These are phyloP conservation scores for Cercophora scortea DNA, from an alignment of 495 filamentous ascomycete species.

Conservation along the genomic window DNA sequence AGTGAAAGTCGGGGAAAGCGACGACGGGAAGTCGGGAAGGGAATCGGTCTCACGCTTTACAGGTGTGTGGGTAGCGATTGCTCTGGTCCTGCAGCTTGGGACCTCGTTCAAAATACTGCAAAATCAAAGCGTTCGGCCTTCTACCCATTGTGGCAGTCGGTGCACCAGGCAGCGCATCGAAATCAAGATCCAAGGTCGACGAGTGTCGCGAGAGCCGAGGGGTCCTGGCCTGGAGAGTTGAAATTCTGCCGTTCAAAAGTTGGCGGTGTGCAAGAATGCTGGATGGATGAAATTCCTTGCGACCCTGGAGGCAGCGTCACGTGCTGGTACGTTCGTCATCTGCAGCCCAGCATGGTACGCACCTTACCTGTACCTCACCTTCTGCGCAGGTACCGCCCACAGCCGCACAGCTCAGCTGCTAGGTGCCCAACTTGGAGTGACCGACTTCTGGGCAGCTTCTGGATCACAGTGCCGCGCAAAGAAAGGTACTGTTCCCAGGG, in stretches of 20 bases:
- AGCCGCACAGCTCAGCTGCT: no score
- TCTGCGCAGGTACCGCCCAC: no score
- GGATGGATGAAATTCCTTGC: not conserved
- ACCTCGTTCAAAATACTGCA: conserved; percentile 77
- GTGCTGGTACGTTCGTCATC: no score
- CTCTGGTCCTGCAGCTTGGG: conserved; percentile 73
- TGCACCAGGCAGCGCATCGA: conserved; percentile 12
- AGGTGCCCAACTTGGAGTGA: no score
- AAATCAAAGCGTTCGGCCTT: conserved; percentile 71
- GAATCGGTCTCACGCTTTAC: conserved; percentile 46
- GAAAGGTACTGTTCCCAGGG: no score
- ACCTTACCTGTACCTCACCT: no score
- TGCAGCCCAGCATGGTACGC: no score
- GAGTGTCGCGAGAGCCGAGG: conserved; percentile 11
- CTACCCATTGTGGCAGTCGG: conserved; percentile 55
- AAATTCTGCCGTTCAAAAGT: conserved; percentile 27
- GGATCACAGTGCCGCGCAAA: no score
- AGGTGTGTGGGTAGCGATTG: conserved; percentile 83
- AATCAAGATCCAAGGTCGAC: conserved; percentile 3
- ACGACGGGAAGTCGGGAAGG: not conserved
- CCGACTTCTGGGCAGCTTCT: no score
- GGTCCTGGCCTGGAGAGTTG: conserved; percentile 13
- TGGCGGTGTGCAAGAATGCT: conserved; percentile 10
- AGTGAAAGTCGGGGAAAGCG: not conserved
- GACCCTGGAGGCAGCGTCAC: no score